Evolutionary conservation across 140 eudicot genomes (phyloP).

Genomic region (Erigeron philadelphicus): DNA sequence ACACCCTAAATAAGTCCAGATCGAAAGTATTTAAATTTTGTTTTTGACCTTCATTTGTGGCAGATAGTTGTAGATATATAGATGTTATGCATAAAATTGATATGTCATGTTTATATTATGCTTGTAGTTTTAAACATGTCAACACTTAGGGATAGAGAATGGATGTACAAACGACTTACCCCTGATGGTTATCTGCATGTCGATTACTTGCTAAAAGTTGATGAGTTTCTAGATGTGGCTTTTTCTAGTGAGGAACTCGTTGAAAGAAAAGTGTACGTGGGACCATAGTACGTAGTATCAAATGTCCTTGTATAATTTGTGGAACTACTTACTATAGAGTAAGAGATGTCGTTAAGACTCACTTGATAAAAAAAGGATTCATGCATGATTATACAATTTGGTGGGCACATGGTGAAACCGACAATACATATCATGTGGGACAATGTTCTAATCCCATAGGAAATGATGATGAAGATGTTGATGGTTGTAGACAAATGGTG

Average conservation of each 20-base stretch:
- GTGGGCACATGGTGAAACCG: neutral
- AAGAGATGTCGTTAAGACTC: neutral
- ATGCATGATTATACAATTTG: neutral
- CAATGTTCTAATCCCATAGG: neutral
- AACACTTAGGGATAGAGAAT: neutral
- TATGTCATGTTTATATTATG: no score
- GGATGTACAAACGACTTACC: neutral
- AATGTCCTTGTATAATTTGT: neutral
- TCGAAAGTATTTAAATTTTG: no score
- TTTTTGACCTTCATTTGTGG: no score
- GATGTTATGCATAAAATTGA: no score
- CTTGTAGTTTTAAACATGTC: no score
- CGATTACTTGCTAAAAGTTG: no score
- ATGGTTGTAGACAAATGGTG: neutral
- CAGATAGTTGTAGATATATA: no score
- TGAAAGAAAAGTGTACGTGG: neutral
- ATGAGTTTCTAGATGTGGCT: neutral
- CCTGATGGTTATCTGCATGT: neutral
- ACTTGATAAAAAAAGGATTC: neutral
- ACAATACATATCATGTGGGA: neutral
- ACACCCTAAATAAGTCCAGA: no score
- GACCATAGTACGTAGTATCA: neutral
- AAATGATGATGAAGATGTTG: neutral
- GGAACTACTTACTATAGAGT: neutral
- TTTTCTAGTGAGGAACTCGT: neutral